Percentiles rank a stretch among this genome's conserved stretches.
Evolutionary conservation across 2,329 filamentous ascomycete species (phyloP).

Genomic region (Dothidotthia symphoricarpi): DNA sequence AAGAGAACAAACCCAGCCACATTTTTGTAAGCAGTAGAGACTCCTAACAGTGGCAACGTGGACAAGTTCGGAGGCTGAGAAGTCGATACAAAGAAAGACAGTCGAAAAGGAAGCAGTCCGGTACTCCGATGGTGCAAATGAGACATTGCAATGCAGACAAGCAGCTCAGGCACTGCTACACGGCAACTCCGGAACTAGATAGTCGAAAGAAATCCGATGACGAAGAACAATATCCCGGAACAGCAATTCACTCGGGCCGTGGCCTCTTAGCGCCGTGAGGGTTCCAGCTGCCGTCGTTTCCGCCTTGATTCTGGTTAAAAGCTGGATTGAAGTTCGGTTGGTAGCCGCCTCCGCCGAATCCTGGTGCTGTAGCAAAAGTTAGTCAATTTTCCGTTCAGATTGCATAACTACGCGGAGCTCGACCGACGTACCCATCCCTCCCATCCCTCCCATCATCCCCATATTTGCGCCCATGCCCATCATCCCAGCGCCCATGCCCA

Average conservation of each 20-base stretch:
- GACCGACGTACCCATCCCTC: conserved; percentile 33
- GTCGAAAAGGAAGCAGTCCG: no score
- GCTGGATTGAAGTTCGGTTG: conserved; percentile 69
- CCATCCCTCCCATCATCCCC: conserved; percentile 42
- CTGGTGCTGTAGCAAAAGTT: conserved; percentile 31
- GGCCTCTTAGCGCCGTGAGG: conserved; percentile 79
- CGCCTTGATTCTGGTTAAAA: conserved; percentile 59
- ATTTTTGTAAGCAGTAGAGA: no score
- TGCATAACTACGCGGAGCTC: conserved; percentile 1
- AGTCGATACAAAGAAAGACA: no score
- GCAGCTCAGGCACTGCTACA: no score
- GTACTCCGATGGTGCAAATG: no score
- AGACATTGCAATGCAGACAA: no score
- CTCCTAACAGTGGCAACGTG: no score
- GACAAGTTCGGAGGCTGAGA: no score
- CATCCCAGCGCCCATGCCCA: conserved; percentile 49
- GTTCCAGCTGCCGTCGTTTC: conserved; percentile 67
- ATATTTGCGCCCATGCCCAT: conserved; percentile 43
- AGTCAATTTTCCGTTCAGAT: conserved; percentile 5
- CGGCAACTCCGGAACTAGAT: no score
- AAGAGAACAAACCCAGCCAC: no score
- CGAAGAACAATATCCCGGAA: no score
- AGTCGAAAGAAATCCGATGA: no score
- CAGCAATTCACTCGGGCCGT: conserved; percentile 60
- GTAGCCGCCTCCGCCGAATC: conserved; percentile 57